Base-by-base conservation (phyloP, 306 rosid genomes). In the Sindora glabra region DNA sequence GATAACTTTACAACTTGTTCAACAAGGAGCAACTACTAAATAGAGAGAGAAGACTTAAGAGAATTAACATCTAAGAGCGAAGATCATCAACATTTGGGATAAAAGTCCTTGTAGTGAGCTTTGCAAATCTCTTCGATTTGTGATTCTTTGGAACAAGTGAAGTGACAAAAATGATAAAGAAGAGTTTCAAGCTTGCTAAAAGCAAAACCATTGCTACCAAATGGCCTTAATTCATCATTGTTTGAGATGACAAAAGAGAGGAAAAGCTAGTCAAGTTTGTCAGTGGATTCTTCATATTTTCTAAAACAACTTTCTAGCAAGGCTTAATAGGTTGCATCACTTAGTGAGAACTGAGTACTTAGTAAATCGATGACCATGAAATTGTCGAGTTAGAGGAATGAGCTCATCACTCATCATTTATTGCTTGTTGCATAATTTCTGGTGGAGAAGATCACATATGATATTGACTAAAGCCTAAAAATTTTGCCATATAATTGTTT, bases 121-220 rank as follows among this genome's bases (percentile, higher is more conserved):
- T 86, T 89, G 74, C 98, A 91, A 15, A 91, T 96, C 39, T 94
- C 99, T 61, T 94, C 99, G 81, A 94, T 94, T 81, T 94, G 95
- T 0, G 95, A 85, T 62, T 94, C 99, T 59, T 94, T 94, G 54
- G 90, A 77, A 26, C 95, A 91, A 3, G 96, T 68, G 66, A 94
- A 89, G 75, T 84, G 90, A 36, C 96, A 95, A 66, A 94, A 97
- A 65, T 86, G 96, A 56, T 80, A 95, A 37, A 78, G 95, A 27
- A 94, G 86, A 30, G 84, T 78, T 51, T 94, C 99, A 9, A 97
- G 99, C 63, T 94, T 89, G 40, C 97, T 95, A 48, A 89, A 77
- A 17, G 68, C 60, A 64, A 94, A 94, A n/a, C 84, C 75, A 62
- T 94, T 94, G 49, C 99, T 86, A 64, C 89, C 70, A 77, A 94